Evolutionary conservation across 75 land plant species (phyloP).

Genomic region (Pinus taeda): DNA sequence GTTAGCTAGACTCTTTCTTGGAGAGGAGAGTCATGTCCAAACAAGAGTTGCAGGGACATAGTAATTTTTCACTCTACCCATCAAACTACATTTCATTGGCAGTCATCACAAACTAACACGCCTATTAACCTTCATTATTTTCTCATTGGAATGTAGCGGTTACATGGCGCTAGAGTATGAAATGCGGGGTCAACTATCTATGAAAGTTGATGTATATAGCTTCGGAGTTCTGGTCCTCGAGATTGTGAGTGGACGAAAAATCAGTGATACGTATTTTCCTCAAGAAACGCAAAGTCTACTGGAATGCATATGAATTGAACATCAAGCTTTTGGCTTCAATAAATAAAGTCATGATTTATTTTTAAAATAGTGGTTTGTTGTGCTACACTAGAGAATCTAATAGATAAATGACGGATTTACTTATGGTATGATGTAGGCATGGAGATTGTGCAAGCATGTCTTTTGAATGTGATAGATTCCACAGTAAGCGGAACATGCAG

Average conservation of each 20-base stretch:
- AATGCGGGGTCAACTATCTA: constrained; percentile 7
- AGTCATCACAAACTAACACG: no score
- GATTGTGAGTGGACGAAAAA: constrained; percentile 17
- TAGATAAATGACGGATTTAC: no score
- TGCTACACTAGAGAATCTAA: no score
- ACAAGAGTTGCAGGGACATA: constrained; percentile 3
- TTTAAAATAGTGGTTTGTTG: no score
- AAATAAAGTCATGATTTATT: no score
- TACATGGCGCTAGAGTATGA: constrained; percentile 16
- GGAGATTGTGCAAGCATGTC: no score
- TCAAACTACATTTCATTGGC: not conserved
- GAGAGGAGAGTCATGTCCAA: not conserved
- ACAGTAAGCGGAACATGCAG: no score
- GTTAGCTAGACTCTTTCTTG: constrained; percentile 18
- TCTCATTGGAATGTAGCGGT: not conserved
- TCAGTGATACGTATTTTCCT: not conserved
- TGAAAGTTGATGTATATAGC: constrained; percentile 15
- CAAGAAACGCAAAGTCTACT: not conserved
- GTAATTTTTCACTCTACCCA: not conserved
- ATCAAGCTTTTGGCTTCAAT: no score
- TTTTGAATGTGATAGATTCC: no score
- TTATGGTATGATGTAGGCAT: no score
- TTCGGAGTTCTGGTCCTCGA: constrained; percentile 16
- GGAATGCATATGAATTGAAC: not conserved
- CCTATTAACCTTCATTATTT: not conserved